Evolutionary conservation across 495 filamentous ascomycete genomes (phyloP), one percentile per base, ranked within the genome.

Genomic region (Aspergillus mulundensis): DNA sequence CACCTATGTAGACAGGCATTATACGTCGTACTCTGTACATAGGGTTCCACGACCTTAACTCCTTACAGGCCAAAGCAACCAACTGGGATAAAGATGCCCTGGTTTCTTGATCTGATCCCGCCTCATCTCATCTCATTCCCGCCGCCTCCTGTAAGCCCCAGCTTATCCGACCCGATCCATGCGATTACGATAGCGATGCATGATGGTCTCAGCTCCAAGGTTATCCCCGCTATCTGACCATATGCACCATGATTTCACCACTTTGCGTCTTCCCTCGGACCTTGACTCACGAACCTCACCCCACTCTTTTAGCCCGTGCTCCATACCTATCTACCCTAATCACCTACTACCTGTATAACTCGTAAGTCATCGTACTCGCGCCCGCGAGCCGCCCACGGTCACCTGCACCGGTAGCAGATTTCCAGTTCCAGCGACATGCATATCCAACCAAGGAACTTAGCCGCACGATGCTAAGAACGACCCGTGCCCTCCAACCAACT

Each of bases 401-500:
- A 28, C 6, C 32, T 15, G 32, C 8, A 14, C 32, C 2, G 32
- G 32, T 14, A 16, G 15, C 1, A 12, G 18, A 50, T 56, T 56
- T 56, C 54, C 54, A 23, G 38, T 50, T 56, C 45, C 10, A 50
- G 54, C 54, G 54, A 49, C 54, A 39, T 56, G 54, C 54, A 56
- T 28, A 40, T 48, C 30, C 25, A 20, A n/a, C 30, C 15, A 48
- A 20, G n/a, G 24, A 48, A 40, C 38, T 40, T 16, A 36, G 32
- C 32, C 32, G 32, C 32, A 36, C 32, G 32, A 36, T 36, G 32
- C 12, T 10, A 15, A 36, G 32, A 36, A 36, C 32, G 32, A 15
- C 32, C 32, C 32, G 32, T 36, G 25, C 12, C 32, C 8, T 36
- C 12, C 12, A 36, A 15, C 32, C 32, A 11, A 36, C 8, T 14